Conservation (phyloP, 257 asterid species). For the Lithospermum erythrorhizon region DNA sequence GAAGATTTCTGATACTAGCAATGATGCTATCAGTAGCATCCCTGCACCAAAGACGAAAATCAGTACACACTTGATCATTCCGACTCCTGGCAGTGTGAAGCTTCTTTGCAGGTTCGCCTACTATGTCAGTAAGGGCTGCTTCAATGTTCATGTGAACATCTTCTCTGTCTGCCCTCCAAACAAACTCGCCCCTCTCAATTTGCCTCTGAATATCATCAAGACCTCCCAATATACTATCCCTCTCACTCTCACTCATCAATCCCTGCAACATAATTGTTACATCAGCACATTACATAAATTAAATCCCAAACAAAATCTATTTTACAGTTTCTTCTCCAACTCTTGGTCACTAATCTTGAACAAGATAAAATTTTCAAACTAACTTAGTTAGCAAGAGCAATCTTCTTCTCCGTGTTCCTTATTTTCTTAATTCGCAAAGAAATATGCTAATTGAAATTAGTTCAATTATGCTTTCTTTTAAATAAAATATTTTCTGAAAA, state of each 20-base stretch:
- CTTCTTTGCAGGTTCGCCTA: slow-evolving; percentile 97
- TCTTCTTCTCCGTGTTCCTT: too few species aligned
- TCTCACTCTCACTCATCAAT: slow-evolving; percentile 66
- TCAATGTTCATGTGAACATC: slow-evolving; percentile 98
- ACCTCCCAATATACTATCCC: slow-evolving; percentile 54
- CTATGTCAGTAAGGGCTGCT: slow-evolving; percentile 86
- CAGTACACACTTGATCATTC: slow-evolving; percentile 94
- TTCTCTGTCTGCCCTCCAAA: slow-evolving; percentile 96
- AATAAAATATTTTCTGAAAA: too few species aligned
- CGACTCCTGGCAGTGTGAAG: slow-evolving; percentile 96
- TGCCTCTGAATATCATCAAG: slow-evolving; percentile 59
- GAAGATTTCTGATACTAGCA: slow-evolving; percentile 49
- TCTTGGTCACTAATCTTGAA: too few species aligned
- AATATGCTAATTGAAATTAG: too few species aligned
- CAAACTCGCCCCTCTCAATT: slow-evolving; percentile 65
- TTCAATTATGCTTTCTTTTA: too few species aligned
- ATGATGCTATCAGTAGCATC: slow-evolving; percentile 67
- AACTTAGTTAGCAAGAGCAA: too few species aligned
- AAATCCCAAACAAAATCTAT: neutral
- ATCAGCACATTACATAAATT: too few species aligned
- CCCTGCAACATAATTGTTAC: slow-evolving; percentile 32
- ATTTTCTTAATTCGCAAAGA: too few species aligned
- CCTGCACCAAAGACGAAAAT: slow-evolving; percentile 87
- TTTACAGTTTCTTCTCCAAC: too few species aligned
- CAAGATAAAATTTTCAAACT: too few species aligned